Evolutionary conservation across 352 stramenopile species (phyloP), one percentile per base, ranked within the genome.

Genomic region (Globisporangium cylindrosporum): DNA sequence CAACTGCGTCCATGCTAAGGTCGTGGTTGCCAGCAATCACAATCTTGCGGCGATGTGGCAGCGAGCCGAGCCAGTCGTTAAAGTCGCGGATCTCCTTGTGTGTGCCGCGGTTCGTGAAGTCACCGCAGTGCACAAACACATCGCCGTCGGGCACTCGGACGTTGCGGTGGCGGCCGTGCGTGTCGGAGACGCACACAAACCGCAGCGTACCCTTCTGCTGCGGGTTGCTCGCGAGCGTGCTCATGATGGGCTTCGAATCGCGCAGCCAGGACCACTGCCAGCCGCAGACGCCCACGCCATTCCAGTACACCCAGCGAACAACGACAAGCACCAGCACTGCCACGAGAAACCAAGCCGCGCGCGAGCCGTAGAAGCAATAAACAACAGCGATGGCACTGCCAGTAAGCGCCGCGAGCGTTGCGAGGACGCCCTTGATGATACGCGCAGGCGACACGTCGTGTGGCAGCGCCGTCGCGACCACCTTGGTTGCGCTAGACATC

Each of bases 41-140:
- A 4, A 96, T 36, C 74, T 94, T 95, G 74, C 92, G 73, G 8
- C 62, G 62, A 67, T 96, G 87, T 32, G 84, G 86, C n/a, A 95
- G 69, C 32, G 75, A 65, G n/a, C 75, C 81, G 10, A 96, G 66
- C 89, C 89, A 96, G 41, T 80, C 78, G 62, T 91, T 88, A 46
- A 95, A 94, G 64, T 89, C 84, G 46, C 67, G 57, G 66, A 94
- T 83, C 66, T 95, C 84, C 0, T 76, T 65, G 70, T 92, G 85
- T 0, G 80, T 87, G 2, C 88, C 88, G 20, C 69, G 90, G 41
- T 88, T 87, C 56, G 86, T 94, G 41, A 98, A 94, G 75, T 99
- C 93, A 20, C 88, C 87, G 69, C 96, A 93, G 51, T 97, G 91
- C 56, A 98, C 82, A 32, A 98, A 67, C 36, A 98, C 80, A 65